Base-by-base conservation (phyloP, 495 filamentous ascomycete genomes). In the Trypethelium eluteriae region DNA sequence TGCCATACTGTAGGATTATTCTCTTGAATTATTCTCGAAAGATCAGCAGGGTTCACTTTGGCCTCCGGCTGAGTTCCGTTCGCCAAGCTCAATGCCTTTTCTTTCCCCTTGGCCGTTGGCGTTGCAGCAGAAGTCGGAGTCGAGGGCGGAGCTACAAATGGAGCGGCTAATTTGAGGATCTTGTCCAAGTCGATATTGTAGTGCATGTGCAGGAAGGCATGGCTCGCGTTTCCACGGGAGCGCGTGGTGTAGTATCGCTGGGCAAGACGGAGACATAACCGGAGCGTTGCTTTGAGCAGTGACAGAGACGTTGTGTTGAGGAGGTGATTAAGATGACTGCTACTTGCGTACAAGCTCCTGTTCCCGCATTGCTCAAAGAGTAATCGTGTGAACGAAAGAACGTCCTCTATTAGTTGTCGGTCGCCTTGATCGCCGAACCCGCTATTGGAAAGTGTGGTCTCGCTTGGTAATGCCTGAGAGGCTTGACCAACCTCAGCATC, bases 301-400 rank as follows among this genome's bases (percentile, higher is more conserved):
- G 85, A 83, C 36, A 92, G 80, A 50, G 88, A 91, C 2, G 92
- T 94, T 39, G 88, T 92, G 72, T 95, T 90, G 66, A 99, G 83
- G 44, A 99, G 82, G 71, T 91, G 87, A 70, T 91, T 90, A 41
- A 99, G 79, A 65, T 93, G 89, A 67, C 86, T 81, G 70, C 93
- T 97, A 78, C 95, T 98, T 66, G 85, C 88, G 74, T 99, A 99
- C 62, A 99, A 84, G 79, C 93, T 97, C 71, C 95, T 84, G 71
- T 99, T 99, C 65, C 94, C 95, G 80, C 95, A 98, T 74, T 94
- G 94, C 74, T 97, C 89, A 47, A 97, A 79, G 14, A 99, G 82
- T 67, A 96, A 82, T 64, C 85, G 83, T 38, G 93, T 96, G 75
- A 99, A 99, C 39, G 84, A 80, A 61, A 98, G 80, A 61, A 97